Evolutionary conservation across 345 rosid genomes (phyloP).

Genomic region (Euphorbia peplus): DNA sequence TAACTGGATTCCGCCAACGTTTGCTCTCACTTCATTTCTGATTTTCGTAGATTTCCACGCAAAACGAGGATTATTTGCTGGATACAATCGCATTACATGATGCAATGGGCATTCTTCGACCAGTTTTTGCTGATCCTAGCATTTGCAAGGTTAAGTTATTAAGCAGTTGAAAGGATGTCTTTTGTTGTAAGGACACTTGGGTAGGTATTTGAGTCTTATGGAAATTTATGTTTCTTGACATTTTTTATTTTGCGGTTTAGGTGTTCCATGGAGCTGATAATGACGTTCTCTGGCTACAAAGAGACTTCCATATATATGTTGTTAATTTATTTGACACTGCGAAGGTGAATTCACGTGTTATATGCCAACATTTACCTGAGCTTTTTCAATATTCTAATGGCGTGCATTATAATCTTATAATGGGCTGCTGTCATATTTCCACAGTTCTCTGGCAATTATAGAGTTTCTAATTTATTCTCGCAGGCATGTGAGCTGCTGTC

Average conservation of each 20-base stretch:
- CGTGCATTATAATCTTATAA: background rate
- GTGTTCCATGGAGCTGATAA: conserved; percentile 98
- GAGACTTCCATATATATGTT: conserved; percentile 90
- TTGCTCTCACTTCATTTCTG: background rate
- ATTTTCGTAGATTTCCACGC: conserved; percentile 60
- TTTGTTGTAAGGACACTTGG: background rate
- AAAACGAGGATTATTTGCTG: conserved; percentile 61
- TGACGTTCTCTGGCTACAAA: conserved; percentile 90
- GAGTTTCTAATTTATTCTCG: conserved; percentile 5
- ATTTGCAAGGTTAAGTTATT: conserved; percentile 67
- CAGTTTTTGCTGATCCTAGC: conserved; percentile 64
- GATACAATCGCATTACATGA: conserved; percentile 83
- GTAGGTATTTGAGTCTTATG: background rate
- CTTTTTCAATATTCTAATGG: background rate
- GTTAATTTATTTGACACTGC: conserved; percentile 94
- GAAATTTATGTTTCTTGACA: background rate
- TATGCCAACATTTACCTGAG: background rate
- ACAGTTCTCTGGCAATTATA: conserved; percentile 1
- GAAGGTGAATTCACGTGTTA: conserved; percentile 47
- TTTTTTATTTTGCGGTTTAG: conserved; percentile 34
- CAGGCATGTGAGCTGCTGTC: conserved; percentile 88
- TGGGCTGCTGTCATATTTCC: background rate
- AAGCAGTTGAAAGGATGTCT: background rate
- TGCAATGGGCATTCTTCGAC: conserved; percentile 58
- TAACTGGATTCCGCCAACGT: too few species aligned